Evolutionary conservation across 2,329 filamentous ascomycete species (phyloP).

Genomic region (Akanthomyces uredinophilus): DNA sequence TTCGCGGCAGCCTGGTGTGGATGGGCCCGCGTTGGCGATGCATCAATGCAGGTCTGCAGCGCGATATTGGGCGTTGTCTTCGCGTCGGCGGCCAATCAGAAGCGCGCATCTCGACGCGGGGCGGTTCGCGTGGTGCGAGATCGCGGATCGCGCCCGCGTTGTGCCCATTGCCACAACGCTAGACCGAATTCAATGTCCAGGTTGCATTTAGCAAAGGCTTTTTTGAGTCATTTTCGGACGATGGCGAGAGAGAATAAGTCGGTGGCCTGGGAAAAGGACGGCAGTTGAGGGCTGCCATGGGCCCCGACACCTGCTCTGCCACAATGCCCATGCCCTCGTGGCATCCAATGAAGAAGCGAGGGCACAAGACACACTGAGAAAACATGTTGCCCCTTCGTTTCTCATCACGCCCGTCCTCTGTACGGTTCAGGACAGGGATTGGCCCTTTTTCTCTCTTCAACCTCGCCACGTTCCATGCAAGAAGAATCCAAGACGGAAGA

Average conservation of each 20-base stretch:
- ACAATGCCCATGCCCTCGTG: background rate
- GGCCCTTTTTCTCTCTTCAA: background rate
- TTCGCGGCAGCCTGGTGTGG: background rate
- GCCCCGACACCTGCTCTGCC: background rate
- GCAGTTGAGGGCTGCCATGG: background rate
- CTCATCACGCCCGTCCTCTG: background rate
- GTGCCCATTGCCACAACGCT: background rate
- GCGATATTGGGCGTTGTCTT: background rate
- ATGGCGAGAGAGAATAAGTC: too few relatives aligned
- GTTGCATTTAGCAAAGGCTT: background rate
- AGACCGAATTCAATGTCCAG: background rate
- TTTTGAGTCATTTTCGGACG: background rate
- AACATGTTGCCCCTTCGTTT: background rate
- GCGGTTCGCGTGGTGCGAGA: background rate
- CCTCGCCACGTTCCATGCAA: background rate
- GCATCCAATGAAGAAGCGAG: background rate
- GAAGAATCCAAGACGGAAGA: background rate
- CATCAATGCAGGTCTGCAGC: background rate
- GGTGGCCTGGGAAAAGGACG: background rate
- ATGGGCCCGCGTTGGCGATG: background rate
- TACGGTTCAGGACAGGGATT: background rate
- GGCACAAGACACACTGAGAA: background rate
- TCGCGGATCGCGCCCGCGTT: slow-evolving; percentile 8
- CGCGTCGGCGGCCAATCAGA: slow-evolving; percentile 7
- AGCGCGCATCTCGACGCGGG: slow-evolving; percentile 8